Evolutionary conservation across 2,329 filamentous ascomycete species (phyloP), one percentile per base, ranked within the genome.

Genomic region (Xenosphaeropsis pyriputrescens): DNA sequence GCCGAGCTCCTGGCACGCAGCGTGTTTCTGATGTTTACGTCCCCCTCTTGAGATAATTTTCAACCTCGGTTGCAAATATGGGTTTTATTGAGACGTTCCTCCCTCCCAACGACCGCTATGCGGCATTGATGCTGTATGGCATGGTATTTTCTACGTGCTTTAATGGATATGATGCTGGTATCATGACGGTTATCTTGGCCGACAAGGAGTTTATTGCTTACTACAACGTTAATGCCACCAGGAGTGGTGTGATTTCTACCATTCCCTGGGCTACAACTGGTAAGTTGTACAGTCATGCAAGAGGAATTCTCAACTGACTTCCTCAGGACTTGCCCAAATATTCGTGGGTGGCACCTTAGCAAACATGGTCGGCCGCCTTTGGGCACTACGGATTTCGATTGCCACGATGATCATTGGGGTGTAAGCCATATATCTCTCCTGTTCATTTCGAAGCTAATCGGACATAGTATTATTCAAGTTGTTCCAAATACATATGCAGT

Each of bases 161-260:
- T 46, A 61, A 62, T 46, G 60, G 58, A 2, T 62, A 61, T 36
- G 60, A 62, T 52, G 57, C 57, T 14, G 51, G 50, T 11, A 61
- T 63, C 39, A 61, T 62, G 57, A 61, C 58, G 2, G 58, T 62
- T 35, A 63, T 63, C 39, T 40, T 63, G 37, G 59, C 60, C 4
- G 60, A 63, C 39, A 47, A 58, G 15, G 58, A 62, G 37, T 63
- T 63, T 40, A 59, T 49, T 12, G 39, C 51, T 3, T 62, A 63
- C 42, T 63, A 62, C 47, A 42, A 50, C 22, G 55, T 62, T 18
- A 50, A 57, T 38, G 39, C 51, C 4, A 54, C 51, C 16, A 50
- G 46, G 29, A 51, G 50, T n/a, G 60, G 60, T 16, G 45, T 60
- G 7, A 54, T 63, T 36, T 58, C 60, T 11, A 58, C 54, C 1